Conservation (phyloP, 2,329 filamentous ascomycete species). For the Clarireedia paspali region DNA sequence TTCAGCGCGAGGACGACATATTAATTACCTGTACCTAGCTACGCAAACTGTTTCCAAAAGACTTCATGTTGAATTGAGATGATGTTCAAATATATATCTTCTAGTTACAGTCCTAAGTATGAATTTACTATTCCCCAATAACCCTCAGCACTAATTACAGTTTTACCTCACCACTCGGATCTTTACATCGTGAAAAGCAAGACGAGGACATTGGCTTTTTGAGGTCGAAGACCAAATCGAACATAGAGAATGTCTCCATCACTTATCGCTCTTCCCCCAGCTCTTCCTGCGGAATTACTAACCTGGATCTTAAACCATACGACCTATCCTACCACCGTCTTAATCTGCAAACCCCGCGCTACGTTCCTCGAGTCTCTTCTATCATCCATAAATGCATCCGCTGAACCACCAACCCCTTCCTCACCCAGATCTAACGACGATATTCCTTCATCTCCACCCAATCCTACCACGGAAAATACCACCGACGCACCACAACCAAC, state of each 20-base stretch:
- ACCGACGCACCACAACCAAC: conserved; percentile 12
- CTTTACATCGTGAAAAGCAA: neutral
- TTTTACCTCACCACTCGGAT: neutral
- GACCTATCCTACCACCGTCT: conserved; percentile 51
- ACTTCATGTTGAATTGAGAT: too few species aligned
- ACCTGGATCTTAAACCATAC: conserved; percentile 52
- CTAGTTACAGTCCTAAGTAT: neutral
- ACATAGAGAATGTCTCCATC: conserved; percentile 14
- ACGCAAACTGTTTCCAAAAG: too few species aligned
- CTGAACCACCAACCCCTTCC: conserved; percentile 6
- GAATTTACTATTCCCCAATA: conserved; percentile 14
- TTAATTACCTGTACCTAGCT: neutral
- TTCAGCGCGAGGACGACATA: neutral
- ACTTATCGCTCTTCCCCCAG: conserved; percentile 43
- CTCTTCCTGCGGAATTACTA: conserved; percentile 54
- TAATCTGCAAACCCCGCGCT: conserved; percentile 60
- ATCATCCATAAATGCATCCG: conserved; percentile 33
- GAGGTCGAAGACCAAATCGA: neutral
- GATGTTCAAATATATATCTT: neutral
- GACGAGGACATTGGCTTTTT: neutral
- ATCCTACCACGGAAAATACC: neutral
- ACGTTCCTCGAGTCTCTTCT: conserved; percentile 57
- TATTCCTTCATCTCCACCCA: neutral
- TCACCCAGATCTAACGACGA: conserved; percentile 6
- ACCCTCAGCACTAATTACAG: conserved; percentile 21